Evolutionary conservation across 768 basidiomycete species (phyloP), one percentile per base, ranked within the genome.

Genomic region (Leccinum fibrillosum): DNA sequence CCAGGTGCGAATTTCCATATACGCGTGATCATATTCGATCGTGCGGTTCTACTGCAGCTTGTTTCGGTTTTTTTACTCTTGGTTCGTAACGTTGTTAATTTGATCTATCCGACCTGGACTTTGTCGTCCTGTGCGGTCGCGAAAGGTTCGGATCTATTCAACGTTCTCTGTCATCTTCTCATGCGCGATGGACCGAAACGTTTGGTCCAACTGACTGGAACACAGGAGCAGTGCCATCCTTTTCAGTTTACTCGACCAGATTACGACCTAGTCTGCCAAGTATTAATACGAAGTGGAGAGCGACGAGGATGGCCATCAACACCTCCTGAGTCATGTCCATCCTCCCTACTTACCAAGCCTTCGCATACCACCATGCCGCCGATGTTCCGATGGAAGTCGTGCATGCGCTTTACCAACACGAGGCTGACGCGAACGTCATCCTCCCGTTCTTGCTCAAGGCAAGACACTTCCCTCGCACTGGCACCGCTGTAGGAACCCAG

Each of bases 371-470:
- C 10, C 37, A 55, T 5, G 59, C 63, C 1, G 7, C 55, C 1
- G 58, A 62, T 10, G 34, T 81, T 5, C 39, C 62, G 1, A 7
- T 51, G 3, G 42, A 62, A 1, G 74, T 77, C 1, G 74, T 74
- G 73, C 57, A 54, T 2, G 62, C 65, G 1, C 55, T 82, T 9
- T 44, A 28, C 3, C 58, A 56, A 4, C 53, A 73, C 10, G 74
- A 79, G 30, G 66, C 63, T 0, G 53, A 67, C 2, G 72, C 78
- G 2, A 82, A 82, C 49, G 60, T 79, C 45, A 65, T 82, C 17
- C 69, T 75, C 17, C 76, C 82, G 0, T 74, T 74, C 25, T 77
- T 77, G 1, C 64, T 54, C 49, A 77, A 75, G 59, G 64, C 70
- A 21, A 45, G 53, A 19, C n/a, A 52, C 10, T 47, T 35, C 10